Evolutionary conservation across 495 filamentous ascomycete genomes (phyloP).

Genomic region (Podospora bellae-mahoneyi): DNA sequence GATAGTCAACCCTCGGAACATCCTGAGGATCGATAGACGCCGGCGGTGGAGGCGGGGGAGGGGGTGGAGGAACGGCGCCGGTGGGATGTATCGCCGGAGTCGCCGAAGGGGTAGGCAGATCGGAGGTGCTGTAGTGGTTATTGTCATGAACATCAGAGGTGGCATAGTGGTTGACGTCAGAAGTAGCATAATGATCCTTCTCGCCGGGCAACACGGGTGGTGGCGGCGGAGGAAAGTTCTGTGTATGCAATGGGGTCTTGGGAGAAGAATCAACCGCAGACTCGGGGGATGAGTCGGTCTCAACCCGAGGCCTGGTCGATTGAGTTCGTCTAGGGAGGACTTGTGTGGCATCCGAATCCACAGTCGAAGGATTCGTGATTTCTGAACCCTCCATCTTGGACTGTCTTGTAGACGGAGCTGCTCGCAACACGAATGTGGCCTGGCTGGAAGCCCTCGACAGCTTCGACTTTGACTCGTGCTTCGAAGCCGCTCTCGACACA

Average conservation of each 20-base stretch:
- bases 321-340: conserved; percentile 58
- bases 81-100: conserved; percentile 30
- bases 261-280: conserved; percentile 55
- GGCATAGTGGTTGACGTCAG: conserved; percentile 40
- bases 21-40: conserved; percentile 61
- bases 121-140: conserved; percentile 24
- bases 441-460: conserved; percentile 49
- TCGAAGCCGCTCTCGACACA: conserved; percentile 43
- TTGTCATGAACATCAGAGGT: conserved; percentile 28
- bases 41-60: conserved; percentile 75
- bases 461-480: conserved; percentile 45
- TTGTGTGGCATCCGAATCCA: conserved; percentile 54
- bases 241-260: conserved; percentile 53
- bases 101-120: conserved; percentile 41
- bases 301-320: conserved; percentile 33
- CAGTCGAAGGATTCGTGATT: conserved; percentile 25
- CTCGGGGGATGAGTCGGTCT: conserved; percentile 44
- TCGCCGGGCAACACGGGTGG: conserved; percentile 34
- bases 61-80: conserved; percentile 54
- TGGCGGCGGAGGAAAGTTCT: conserved; percentile 48
- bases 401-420: conserved; percentile 15
- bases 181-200: conserved; percentile 27
- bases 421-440: conserved; percentile 36
- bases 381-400: conserved; percentile 15
- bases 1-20: conserved; percentile 77